Conservation (phyloP, 176 grass and related monocot species). For the Aegilops longissima region DNA sequence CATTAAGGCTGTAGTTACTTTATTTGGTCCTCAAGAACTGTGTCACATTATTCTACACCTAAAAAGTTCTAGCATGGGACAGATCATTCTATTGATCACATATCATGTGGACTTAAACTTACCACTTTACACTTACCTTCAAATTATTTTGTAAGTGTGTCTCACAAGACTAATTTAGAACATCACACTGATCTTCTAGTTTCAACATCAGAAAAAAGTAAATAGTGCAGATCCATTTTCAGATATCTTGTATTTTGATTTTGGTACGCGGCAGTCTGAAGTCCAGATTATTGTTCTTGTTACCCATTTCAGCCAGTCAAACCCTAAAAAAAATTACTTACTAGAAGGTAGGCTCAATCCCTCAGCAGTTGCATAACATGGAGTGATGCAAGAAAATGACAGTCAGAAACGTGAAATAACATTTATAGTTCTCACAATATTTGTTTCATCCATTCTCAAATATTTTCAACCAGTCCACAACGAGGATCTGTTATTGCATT, state of each 20-base stretch:
- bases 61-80: not conserved
- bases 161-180: not conserved
- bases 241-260: not conserved
- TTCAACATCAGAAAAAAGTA: not conserved
- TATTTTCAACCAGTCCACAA: not conserved
- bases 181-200: not conserved
- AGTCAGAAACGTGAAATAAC: not conserved
- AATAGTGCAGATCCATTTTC: not conserved
- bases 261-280: not conserved
- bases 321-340: constrained; percentile 7
- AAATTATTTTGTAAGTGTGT: not conserved
- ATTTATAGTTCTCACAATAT: not conserved
- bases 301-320: not conserved
- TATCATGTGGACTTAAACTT: not conserved
- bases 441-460: not conserved
- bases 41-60: not conserved
- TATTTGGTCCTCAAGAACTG: not conserved
- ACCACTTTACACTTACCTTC: not conserved
- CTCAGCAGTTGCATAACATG: not conserved
- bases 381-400: constrained; percentile 3
- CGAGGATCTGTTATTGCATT: not conserved
- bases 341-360: not conserved
- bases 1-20: not conserved
- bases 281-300: not conserved
- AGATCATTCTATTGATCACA: not conserved